Percentiles rank a stretch among this genome's conserved stretches.
phyloP scores from a whole-genome alignment of 805 yeast genomes.

The Jamesozyma jinghongensis region DNA sequence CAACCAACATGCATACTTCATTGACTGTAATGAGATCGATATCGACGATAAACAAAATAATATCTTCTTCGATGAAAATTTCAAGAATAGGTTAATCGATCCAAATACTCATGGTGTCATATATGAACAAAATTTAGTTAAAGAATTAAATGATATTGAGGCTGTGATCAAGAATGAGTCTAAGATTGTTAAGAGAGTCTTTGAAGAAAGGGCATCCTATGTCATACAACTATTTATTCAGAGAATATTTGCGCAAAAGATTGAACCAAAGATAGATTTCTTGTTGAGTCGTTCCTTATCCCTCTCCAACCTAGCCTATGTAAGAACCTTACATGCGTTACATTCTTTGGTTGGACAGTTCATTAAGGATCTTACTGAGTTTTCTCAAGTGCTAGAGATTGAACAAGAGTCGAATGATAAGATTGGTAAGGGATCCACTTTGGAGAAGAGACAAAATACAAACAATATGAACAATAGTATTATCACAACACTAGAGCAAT shows the following conservation, averaged over 20 bases:
- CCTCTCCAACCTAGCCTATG: constrained; percentile 58
- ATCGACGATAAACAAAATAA: constrained; percentile 20
- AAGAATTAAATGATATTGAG: constrained; percentile 46
- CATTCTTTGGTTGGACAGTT: constrained; percentile 50
- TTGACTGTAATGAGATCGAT: constrained; percentile 28
- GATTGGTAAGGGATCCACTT: background rate
- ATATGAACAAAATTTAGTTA: constrained; percentile 44
- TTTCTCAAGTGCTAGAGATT: constrained; percentile 38
- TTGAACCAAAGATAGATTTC: constrained; percentile 46
- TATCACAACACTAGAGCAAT: constrained; percentile 52
- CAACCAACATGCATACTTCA: constrained; percentile 65
- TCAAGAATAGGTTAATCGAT: constrained; percentile 54
- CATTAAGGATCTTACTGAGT: constrained; percentile 56
- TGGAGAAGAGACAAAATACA: too few species aligned
- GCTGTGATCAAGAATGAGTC: constrained; percentile 63
- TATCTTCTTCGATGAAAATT: constrained; percentile 33
- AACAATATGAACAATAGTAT: constrained; percentile 1
- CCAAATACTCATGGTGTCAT: constrained; percentile 43
- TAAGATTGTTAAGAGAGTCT: constrained; percentile 61
- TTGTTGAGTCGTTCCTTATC: constrained; percentile 56
- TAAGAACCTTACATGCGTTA: constrained; percentile 64
- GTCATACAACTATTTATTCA: constrained; percentile 66
- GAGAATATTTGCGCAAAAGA: constrained; percentile 66
- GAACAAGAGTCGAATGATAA: constrained; percentile 29
- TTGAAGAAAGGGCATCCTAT: constrained; percentile 50